Evolutionary conservation across 2,329 filamentous ascomycete genomes (phyloP), one percentile per base, ranked within the genome.

Genomic region (Fusarium avenaceum): DNA sequence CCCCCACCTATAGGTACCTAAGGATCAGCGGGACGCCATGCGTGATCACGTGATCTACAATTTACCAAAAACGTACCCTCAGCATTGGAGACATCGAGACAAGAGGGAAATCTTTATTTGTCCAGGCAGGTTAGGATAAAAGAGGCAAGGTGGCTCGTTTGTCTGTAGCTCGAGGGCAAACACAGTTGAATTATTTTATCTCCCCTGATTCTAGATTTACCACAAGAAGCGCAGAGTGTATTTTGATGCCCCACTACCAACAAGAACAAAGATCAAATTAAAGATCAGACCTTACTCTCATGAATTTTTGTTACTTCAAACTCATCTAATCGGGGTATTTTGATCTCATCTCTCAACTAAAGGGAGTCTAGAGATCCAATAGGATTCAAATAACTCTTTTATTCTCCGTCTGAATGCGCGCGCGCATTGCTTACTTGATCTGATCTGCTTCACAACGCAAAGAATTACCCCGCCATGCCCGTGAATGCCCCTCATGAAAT

Each of bases 391-490:
- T 13, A 6, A 11, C 11, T 30, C 28, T 30, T 30, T 11, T 3
- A 13, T 30, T 11, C 11, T 13, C 28, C 10, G 10, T 13, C 28
- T 30, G 2, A 6, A 30, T 30, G 11, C 11, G 10, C 28, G 11
- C 11, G 3, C 28, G 28, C 28, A 30, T 30, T 30, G 28, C 28
- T 30, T 30, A 13, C 26, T 26, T 26, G 26, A 3, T 10, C 10
- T 30, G 10, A 30, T 30, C 7, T 33, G 14, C 30, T 14, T 33
- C 17, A 32, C 44, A n/a, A 20, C 26, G 22, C 26, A 46, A 30
- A 30, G 11, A 30, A 13, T 26, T 54, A 60, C 59, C 55, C 55
- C 55, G 43, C 59, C 32, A 22, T 48, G 7, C 43, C 39, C 33
- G 32, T 42, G 26, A 19, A 45, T 45, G 48, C 13, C 33, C 52